Conservation (phyloP, 176 grass and related monocot genomes). For the Rhynchospora tenuis region DNA sequence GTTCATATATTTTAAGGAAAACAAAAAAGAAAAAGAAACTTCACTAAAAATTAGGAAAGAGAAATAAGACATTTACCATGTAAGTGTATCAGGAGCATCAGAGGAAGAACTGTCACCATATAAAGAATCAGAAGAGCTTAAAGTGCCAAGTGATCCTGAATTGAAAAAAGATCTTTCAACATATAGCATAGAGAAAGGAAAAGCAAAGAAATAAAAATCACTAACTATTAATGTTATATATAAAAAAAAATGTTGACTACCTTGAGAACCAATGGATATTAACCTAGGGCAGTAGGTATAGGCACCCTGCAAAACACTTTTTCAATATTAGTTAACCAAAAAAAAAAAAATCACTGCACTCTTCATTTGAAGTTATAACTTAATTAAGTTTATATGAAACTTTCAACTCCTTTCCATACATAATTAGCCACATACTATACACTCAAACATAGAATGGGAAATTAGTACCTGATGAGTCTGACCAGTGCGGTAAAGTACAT, state of each 20-base stretch:
- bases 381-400: neutral
- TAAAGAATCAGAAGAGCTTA: slow-evolving; percentile 30
- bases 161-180: neutral
- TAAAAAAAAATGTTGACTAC: slow-evolving; percentile 30
- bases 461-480: slow-evolving; percentile 67
- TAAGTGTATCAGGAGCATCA: slow-evolving; percentile 20
- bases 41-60: neutral
- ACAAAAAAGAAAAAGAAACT: neutral
- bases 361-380: neutral
- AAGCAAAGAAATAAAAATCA: neutral
- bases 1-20: neutral
- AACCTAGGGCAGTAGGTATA: slow-evolving; percentile 71
- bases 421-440: neutral
- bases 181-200: neutral
- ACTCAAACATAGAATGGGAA: neutral
- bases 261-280: slow-evolving; percentile 69
- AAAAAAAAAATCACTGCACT: neutral
- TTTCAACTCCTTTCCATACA: neutral
- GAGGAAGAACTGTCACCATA: slow-evolving; percentile 15
- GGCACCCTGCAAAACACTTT: slow-evolving; percentile 46
- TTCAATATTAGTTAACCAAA: neutral
- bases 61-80: slow-evolving; percentile 33
- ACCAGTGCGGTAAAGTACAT: slow-evolving; percentile 68
- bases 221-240: neutral
- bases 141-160: slow-evolving; percentile 45